Conservation (phyloP, 83 land plant genomes). For the Picea abies region DNA sequence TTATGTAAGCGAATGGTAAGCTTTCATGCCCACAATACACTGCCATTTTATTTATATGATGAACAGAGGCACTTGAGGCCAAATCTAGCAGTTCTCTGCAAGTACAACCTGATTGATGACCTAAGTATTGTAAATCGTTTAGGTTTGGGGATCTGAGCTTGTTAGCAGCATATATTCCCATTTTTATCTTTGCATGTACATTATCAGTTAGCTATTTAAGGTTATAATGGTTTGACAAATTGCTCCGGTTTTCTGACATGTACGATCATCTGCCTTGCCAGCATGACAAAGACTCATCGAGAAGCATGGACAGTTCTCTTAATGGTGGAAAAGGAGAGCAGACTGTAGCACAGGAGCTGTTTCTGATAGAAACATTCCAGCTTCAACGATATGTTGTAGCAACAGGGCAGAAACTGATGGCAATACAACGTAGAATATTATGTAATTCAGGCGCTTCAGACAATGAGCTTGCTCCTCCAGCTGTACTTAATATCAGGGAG, state of each 20-base stretch:
- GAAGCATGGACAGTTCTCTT: conserved; percentile 12
- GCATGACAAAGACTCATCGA: conserved; percentile 32
- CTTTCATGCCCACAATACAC: neutral
- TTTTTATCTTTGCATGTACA: neutral
- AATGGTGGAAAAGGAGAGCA: conserved; percentile 26
- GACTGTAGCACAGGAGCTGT: conserved; percentile 37
- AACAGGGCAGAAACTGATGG: conserved; percentile 70
- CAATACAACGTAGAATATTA: conserved; percentile 41
- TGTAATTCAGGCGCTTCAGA: conserved; percentile 13
- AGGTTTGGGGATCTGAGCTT: conserved; percentile 5
- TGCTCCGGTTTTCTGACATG: conserved; percentile 8
- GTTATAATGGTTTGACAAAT: neutral
- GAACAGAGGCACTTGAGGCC: neutral
- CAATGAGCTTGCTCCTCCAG: conserved; percentile 19
- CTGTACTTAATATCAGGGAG: conserved; percentile 37
- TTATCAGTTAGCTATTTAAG: neutral
- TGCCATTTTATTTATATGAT: neutral
- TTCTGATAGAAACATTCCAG: conserved; percentile 70
- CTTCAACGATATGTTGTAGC: conserved; percentile 72
- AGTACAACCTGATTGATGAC: neutral
- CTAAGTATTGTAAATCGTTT: neutral
- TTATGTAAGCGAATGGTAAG: conserved; percentile 69
- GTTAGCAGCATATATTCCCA: neutral
- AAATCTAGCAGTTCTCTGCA: neutral
- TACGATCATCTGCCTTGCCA: conserved; percentile 15